Conservation (phyloP, 2,329 filamentous ascomycete species). For the Pseudocercospora cruenta region DNA sequence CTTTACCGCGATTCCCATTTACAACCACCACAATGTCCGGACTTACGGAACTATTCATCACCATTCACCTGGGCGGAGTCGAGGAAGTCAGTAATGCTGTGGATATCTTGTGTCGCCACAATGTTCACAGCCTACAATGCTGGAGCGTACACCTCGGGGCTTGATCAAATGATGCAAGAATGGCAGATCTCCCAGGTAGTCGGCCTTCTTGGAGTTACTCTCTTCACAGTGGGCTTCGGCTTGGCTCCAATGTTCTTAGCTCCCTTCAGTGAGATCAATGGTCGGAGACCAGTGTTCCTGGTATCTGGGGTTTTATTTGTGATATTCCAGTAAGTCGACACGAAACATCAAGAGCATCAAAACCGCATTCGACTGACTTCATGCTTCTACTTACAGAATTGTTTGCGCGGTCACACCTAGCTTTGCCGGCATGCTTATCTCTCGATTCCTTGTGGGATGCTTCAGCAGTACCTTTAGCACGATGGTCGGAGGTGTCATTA, state of each 20-base stretch:
- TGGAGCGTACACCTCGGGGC: conserved; percentile 75
- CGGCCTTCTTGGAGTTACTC: conserved; percentile 74
- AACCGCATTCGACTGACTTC: not conserved
- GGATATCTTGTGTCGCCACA: conserved; percentile 75
- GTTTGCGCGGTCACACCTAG: conserved; percentile 72
- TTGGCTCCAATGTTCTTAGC: conserved; percentile 85
- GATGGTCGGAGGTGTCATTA: conserved; percentile 89
- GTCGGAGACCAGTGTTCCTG: conserved; percentile 80
- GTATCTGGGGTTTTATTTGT: conserved; percentile 73
- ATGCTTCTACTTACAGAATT: conserved; percentile 37
- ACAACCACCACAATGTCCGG: conserved; percentile 61
- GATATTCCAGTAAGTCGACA: conserved; percentile 56
- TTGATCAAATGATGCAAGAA: conserved; percentile 65
- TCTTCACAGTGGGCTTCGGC: conserved; percentile 80
- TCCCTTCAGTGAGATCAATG: conserved; percentile 80
- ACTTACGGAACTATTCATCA: conserved; percentile 67
- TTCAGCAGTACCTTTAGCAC: conserved; percentile 80
- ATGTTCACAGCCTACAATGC: conserved; percentile 75
- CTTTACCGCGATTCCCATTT: conserved; percentile 28
- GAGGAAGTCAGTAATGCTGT: conserved; percentile 72
- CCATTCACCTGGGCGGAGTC: conserved; percentile 73
- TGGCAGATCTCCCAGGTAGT: conserved; percentile 69
- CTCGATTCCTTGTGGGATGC: conserved; percentile 76
- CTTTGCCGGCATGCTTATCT: conserved; percentile 73
- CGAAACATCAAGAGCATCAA: not conserved